Evolutionary conservation across 441 rosid species (phyloP).

Genomic region (Dalechampia spathulata): DNA sequence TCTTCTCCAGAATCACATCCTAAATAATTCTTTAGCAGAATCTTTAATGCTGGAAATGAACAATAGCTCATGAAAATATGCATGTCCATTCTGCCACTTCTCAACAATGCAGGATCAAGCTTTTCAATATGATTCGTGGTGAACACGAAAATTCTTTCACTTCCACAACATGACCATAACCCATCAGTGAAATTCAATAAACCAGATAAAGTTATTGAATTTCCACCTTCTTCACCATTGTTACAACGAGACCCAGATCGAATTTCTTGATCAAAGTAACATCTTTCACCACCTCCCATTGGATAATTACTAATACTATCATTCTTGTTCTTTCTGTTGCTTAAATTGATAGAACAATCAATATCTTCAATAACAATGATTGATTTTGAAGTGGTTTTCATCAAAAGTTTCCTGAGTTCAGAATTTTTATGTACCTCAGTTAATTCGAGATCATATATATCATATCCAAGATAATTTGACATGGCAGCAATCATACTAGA

Average conservation of each 20-base stretch:
- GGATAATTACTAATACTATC: too few relatives aligned
- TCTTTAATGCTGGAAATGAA: constrained; percentile 53
- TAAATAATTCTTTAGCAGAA: constrained; percentile 63
- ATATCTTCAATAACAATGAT: constrained; percentile 89
- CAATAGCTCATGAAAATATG: constrained; percentile 82
- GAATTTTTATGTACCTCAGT: constrained; percentile 71
- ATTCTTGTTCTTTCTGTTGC: constrained; percentile 33
- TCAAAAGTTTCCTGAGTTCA: constrained; percentile 55
- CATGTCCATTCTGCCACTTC: constrained; percentile 96
- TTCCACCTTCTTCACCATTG: constrained; percentile 38
- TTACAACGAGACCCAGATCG: constrained; percentile 29
- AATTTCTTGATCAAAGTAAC: constrained; percentile 35
- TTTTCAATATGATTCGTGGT: constrained; percentile 86
- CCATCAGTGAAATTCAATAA: constrained; percentile 87
- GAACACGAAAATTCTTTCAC: constrained; percentile 86
- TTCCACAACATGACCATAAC: constrained; percentile 93
- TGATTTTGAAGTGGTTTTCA: constrained; percentile 84
- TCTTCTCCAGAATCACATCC: constrained; percentile 9
- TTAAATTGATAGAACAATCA: constrained; percentile 69
- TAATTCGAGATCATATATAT: constrained; percentile 69
- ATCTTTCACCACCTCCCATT: constrained; percentile 7
- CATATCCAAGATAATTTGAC: constrained; percentile 66
- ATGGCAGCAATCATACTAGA: constrained; percentile 85
- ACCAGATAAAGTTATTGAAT: constrained; percentile 73
- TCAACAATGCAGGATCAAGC: constrained; percentile 72